Conservation (phyloP, 176 grass and related monocot genomes). For the Phoenix dactylifera region DNA sequence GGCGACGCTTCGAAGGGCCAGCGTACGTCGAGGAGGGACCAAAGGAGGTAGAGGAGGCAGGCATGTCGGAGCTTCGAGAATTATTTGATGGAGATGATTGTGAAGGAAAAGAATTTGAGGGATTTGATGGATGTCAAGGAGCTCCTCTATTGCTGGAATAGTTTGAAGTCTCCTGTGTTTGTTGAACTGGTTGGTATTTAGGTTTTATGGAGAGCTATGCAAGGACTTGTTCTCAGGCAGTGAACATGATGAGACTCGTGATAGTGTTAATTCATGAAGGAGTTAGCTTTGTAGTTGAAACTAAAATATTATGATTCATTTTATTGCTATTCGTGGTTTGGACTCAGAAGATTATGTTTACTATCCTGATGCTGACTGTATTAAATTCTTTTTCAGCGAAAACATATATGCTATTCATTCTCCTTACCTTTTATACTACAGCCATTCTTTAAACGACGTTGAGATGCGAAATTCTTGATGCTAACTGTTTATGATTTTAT, state of each 20-base stretch:
- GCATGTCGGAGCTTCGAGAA: constrained; percentile 62
- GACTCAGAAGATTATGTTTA: too few species aligned
- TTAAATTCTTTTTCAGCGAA: too few species aligned
- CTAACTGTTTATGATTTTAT: too few species aligned
- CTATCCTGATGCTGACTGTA: too few species aligned
- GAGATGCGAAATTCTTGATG: too few species aligned
- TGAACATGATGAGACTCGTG: neutral
- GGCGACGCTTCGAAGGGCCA: neutral
- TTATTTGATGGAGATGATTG: constrained; percentile 52
- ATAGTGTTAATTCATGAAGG: too few species aligned
- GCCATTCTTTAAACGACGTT: too few species aligned
- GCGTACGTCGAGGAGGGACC: neutral
- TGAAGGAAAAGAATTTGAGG: constrained; percentile 50
- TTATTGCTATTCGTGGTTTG: too few species aligned
- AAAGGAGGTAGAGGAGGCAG: constrained; percentile 13
- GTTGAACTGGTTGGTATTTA: constrained; percentile 38
- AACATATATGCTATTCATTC: too few species aligned
- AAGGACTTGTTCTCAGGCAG: constrained; percentile 38
- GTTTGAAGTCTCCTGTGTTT: constrained; percentile 60
- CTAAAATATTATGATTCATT: too few species aligned
- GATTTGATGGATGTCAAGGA: constrained; percentile 73
- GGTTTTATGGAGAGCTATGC: constrained; percentile 66
- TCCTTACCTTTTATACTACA: too few species aligned
- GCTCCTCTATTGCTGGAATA: constrained; percentile 54
- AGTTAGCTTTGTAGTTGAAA: too few species aligned